These are phyloP conservation scores for Cercospora sp. DNA, from an alignment of 2,329 filamentous ascomycete genomes.

Conservation along the genomic window DNA sequence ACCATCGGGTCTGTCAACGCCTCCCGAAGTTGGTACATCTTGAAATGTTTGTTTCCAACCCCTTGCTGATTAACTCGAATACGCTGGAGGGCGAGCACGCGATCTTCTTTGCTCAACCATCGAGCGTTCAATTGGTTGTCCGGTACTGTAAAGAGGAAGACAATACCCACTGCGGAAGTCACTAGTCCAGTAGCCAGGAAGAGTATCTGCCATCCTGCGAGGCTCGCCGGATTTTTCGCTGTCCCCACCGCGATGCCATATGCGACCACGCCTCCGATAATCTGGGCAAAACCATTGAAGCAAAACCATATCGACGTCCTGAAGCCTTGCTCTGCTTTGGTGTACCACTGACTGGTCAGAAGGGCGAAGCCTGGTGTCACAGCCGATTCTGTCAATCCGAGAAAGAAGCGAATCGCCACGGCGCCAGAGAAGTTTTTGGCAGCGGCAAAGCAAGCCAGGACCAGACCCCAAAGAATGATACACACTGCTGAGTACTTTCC, in stretches of 20 bases:
- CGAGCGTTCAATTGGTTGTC: conserved; percentile 62
- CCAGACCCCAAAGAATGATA: conserved; percentile 63
- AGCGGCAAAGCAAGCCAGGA: conserved; percentile 63
- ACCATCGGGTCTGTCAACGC: conserved; percentile 59
- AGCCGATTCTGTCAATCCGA: conserved; percentile 67
- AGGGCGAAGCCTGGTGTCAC: conserved; percentile 69
- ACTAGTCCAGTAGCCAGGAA: conserved; percentile 50
- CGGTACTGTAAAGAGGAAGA: conserved; percentile 52
- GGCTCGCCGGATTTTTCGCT: conserved; percentile 54
- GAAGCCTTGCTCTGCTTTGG: conserved; percentile 65
- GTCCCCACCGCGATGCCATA: conserved; percentile 63
- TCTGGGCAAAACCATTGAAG: conserved; percentile 65
- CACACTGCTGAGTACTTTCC: conserved; percentile 67
- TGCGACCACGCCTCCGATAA: conserved; percentile 62
- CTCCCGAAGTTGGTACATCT: conserved; percentile 60
- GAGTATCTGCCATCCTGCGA: conserved; percentile 66
- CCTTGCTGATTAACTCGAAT: conserved; percentile 75
- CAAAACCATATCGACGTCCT: conserved; percentile 67
- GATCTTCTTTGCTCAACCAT: conserved; percentile 66
- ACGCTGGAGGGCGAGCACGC: conserved; percentile 67
- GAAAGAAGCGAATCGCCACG: conserved; percentile 65
- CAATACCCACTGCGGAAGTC: conserved; percentile 44
- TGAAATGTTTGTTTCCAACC: conserved; percentile 57
- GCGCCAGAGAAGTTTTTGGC: conserved; percentile 61
- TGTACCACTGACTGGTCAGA: conserved; percentile 72